Evolutionary conservation across 768 basidiomycete species (phyloP), one percentile per base, ranked within the genome.

Genomic region (Boletus reticulatus): DNA sequence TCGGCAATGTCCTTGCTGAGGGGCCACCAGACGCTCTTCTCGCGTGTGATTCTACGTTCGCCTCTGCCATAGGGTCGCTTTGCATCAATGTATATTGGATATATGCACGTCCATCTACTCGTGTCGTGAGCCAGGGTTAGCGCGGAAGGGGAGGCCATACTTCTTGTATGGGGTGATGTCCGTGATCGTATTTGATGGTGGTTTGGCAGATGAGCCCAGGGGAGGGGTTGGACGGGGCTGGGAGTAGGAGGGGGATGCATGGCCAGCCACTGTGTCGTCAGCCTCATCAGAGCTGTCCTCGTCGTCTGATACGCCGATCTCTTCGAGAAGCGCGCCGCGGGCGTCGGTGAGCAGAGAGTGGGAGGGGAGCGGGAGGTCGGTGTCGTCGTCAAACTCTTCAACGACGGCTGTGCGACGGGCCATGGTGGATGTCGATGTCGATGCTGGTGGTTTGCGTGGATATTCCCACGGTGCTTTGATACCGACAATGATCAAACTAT

Each of bases 31-130:
- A 98, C 71, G 54, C 88, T 81, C 72, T 89, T 88, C 52, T 80
- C 78, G 27, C 94, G 81, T 29, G 86, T 76, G 53, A 98, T 84
- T 47, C 96, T 81, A 39, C 96, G 85, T 61, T 89, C 84, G 19
- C 94, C 93, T 6, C 81, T 87, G 4, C 85, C 84, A 70, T 92
- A 90, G 1, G 94, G 85, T 2, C 88, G 87, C 70, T 98, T 97
- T 36, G 95, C 94, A 72, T 98, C 96, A 53, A 98, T 83, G 73
- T 98, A 98, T 66, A 98, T 89, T 6, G 96, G 96, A 71, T 98
- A 99, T 67, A 98, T 84, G 63, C 91, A 92, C 43, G 92, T 88
- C 95, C 95, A 97, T 64, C 94, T 97, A 65, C 14, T 38, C 22
- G 16, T 3, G 48, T 24, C 50, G 49, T 65, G 55, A 65, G 66